Evolutionary conservation across 1,139 yeast species (phyloP), one percentile per base, ranked within the genome.

Genomic region (Sugiyamaella paludigena): DNA sequence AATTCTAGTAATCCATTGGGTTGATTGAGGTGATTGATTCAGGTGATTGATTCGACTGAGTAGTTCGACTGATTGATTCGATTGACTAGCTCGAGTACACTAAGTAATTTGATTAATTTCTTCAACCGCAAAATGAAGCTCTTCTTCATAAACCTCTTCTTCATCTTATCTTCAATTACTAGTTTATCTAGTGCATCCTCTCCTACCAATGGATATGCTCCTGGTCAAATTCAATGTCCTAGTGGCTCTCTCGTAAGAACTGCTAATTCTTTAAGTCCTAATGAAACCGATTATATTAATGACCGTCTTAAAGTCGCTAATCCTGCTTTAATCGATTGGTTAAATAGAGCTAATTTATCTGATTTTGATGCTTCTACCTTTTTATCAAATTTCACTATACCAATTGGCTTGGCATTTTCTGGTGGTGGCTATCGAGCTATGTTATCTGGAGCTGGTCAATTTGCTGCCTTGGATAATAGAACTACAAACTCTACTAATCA

Each of bases 361-460:
- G 83, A 79, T 59, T 83, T 87, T 58, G 78, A 81, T 58, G 77
- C 80, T 2, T 70, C 68, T 15, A 58, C 63, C 2, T 82, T 80
- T 58, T 62, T 84, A 50, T 63, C 69, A 49, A 59, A 71, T 66
- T 53, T 66, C 39, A 69, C 76, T 29, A 69, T 71, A 24, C 73
- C 78, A 48, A 74, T 87, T 47, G 96, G 84, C 2, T 63, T 88
- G 16, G 89, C 95, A 2, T 84, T 87, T 62, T 81, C 92, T 5
- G 97, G 97, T 36, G 97, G 97, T 60, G 95, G 96, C 2, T 88
- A 87, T 68, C 77, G 97, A 51, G 95, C 96, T 45, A 87, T 88
- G 96, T 70, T 88, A 37, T 70, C 75, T 49, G 96, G 96, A n/a
- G 96, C 95, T 1, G 96, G 97, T 36, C 82, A 83, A 65, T 68